A percentile compares a stretch with the other conserved stretches of the same genome.
phyloP scores from a whole-genome alignment of 306 rosid genomes.

The Amphicarpaea edgeworthii region DNA sequence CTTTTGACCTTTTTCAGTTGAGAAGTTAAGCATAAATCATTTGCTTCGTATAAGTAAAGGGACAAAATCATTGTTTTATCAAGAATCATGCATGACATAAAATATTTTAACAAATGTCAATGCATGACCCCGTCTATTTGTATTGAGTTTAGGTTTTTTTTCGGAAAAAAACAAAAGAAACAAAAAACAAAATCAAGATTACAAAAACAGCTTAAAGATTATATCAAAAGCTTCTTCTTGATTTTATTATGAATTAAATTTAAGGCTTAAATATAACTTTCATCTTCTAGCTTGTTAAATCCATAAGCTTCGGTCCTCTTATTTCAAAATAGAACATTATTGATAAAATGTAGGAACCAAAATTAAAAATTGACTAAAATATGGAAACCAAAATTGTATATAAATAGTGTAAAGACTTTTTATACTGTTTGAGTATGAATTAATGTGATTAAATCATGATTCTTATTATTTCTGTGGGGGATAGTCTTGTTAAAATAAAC shows the following conservation, averaged over 20 bases:
- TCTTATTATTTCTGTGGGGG: background rate
- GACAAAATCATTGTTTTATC: slow-evolving; percentile 46
- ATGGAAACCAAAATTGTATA: too few species aligned
- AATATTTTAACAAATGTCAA: slow-evolving; percentile 2
- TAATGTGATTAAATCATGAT: background rate
- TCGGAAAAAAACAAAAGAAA: background rate
- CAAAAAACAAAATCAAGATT: background rate
- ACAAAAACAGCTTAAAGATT: background rate
- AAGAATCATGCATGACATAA: slow-evolving; percentile 3
- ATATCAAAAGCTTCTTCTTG: background rate
- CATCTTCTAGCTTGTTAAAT: too few species aligned
- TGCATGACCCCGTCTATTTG: background rate
- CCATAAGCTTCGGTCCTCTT: too few species aligned
- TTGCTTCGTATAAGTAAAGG: slow-evolving; percentile 23
- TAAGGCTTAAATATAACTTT: too few species aligned
- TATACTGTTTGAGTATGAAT: too few species aligned
- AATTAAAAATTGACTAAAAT: too few species aligned
- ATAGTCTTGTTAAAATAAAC: background rate
- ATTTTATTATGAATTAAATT: background rate
- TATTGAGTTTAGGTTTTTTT: background rate
- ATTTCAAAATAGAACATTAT: too few species aligned
- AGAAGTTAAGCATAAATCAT: slow-evolving; percentile 56
- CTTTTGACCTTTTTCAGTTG: slow-evolving; percentile 56
- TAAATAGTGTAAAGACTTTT: background rate
- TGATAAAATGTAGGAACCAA: too few species aligned